Evolutionary conservation across 83 land plant species (phyloP).

Genomic region (Diphasiastrum complanatum): DNA sequence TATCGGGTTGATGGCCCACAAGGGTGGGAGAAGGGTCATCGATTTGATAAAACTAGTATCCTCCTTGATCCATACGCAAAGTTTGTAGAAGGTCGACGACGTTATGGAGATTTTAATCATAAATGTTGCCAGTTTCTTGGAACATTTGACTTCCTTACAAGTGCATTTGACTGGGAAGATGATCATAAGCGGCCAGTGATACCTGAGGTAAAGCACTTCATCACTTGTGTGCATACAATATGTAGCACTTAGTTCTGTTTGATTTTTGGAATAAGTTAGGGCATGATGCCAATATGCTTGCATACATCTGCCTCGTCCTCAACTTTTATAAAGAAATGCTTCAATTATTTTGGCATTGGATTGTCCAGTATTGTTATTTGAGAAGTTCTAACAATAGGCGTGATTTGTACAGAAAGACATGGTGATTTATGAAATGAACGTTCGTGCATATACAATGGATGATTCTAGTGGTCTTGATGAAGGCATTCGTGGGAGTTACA

Average conservation of each 20-base stretch:
- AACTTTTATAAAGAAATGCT: too few species aligned
- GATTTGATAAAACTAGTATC: constrained; percentile 57
- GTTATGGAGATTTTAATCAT: constrained; percentile 60
- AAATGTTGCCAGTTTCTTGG: constrained; percentile 55
- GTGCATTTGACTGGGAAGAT: constrained; percentile 80
- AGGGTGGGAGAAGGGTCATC: constrained; percentile 73
- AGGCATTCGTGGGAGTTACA: constrained; percentile 65
- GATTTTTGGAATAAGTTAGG: too few species aligned
- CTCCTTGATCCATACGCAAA: constrained; percentile 95
- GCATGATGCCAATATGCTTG: too few species aligned
- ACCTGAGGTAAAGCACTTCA: constrained; percentile 57
- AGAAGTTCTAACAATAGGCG: too few species aligned
- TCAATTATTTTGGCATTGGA: too few species aligned
- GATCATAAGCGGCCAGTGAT: constrained; percentile 51
- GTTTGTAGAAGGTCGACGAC: constrained; percentile 69
- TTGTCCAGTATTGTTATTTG: too few species aligned
- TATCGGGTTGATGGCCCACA: constrained; percentile 86
- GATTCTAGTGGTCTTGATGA: constrained; percentile 67
- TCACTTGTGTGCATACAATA: too few species aligned
- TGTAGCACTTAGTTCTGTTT: too few species aligned
- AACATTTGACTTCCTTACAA: constrained; percentile 60
- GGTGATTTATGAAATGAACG: constrained; percentile 93
- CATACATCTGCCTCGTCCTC: too few species aligned
- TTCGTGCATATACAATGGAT: constrained; percentile 86
- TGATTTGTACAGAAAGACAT: constrained; percentile 65